These are phyloP conservation scores for Asterophora lycoperdoides DNA, from an alignment of 768 basidiomycete species.

Conservation along the genomic window DNA sequence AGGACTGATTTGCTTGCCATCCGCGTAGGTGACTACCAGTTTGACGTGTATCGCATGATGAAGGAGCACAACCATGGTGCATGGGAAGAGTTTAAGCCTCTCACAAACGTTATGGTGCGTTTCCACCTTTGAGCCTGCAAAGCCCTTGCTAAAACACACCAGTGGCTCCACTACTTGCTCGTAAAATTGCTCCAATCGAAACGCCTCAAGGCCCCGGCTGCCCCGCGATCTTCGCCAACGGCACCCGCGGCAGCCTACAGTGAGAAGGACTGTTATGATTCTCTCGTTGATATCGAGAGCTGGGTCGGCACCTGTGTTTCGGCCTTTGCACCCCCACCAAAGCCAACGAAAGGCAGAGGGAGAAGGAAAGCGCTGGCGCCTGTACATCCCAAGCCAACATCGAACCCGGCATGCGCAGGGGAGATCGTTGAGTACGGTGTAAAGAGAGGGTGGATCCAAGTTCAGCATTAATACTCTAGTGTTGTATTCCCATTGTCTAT, in stretches of 20 bases:
- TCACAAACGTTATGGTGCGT: constrained; percentile 88
- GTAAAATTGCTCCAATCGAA: constrained; percentile 69
- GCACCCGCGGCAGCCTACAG: constrained; percentile 40
- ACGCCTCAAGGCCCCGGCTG: constrained; percentile 53
- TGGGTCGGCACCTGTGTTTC: constrained; percentile 48
- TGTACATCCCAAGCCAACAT: constrained; percentile 15
- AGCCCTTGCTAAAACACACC: constrained; percentile 10
- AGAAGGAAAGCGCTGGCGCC: constrained; percentile 26
- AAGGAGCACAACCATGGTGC: constrained; percentile 46
- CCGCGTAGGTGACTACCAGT: constrained; percentile 79
- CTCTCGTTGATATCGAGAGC: constrained; percentile 61
- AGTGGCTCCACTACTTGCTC: constrained; percentile 92
- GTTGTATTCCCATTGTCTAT: background rate
- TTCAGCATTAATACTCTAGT: background rate
- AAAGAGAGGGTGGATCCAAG: constrained; percentile 57
- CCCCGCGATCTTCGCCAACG: constrained; percentile 33
- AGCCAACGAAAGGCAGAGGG: constrained; percentile 33
- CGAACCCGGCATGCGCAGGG: constrained; percentile 44
- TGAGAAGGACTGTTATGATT: constrained; percentile 67
- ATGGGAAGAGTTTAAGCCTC: constrained; percentile 77
- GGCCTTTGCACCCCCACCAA: constrained; percentile 24
- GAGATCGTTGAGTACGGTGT: constrained; percentile 62
- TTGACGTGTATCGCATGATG: constrained; percentile 94
- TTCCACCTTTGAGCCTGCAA: background rate
- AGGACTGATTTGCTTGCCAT: background rate